These are phyloP conservation scores for Ceratocystiopsis brevicomis DNA, from an alignment of 2,329 filamentous ascomycete species.

Conservation along the genomic window DNA sequence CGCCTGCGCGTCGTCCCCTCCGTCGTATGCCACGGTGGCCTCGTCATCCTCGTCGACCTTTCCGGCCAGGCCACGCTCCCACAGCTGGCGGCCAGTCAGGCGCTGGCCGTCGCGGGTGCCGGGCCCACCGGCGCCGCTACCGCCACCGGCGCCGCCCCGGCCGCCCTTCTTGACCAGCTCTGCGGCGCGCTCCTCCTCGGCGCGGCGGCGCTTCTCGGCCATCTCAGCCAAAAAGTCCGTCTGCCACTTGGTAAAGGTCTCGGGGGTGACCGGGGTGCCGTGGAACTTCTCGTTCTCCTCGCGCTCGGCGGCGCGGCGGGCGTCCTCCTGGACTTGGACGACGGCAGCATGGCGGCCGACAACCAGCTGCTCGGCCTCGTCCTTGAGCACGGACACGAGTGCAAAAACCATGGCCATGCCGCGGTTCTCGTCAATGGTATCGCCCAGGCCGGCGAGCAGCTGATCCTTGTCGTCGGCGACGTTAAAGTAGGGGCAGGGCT, in stretches of 20 bases:
- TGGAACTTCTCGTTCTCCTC: slow-evolving; percentile 96
- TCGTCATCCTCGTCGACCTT: slow-evolving; percentile 46
- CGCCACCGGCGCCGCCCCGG: slow-evolving; percentile 1
- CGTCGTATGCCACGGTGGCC: slow-evolving; percentile 39
- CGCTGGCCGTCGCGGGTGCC: slow-evolving; percentile 27
- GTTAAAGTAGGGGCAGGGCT: slow-evolving; percentile 55
- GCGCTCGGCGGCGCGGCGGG: slow-evolving; percentile 44
- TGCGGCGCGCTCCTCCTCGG: slow-evolving; percentile 61
- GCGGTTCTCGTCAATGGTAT: slow-evolving; percentile 74
- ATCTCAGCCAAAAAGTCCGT: slow-evolving; percentile 62
- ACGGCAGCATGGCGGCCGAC: slow-evolving; percentile 49
- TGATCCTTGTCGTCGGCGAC: slow-evolving; percentile 59
- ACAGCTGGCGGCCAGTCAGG: slow-evolving; percentile 56
- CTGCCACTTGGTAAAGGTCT: slow-evolving; percentile 72
- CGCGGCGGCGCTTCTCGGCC: slow-evolving; percentile 47
- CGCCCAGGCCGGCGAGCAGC: slow-evolving; percentile 51
- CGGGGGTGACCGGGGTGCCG: slow-evolving; percentile 70
- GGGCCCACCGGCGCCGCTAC: slow-evolving; percentile 53
- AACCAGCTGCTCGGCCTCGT: slow-evolving; percentile 74
- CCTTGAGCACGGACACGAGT: slow-evolving; percentile 70
- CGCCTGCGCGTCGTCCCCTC: slow-evolving; percentile 40
- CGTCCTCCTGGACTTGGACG: slow-evolving; percentile 38
- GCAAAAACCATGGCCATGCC: slow-evolving; percentile 98
- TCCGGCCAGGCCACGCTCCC: slow-evolving; percentile 53
- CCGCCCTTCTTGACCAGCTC: slow-evolving; percentile 49